Evolutionary conservation across 148 eudicot genomes (phyloP), one percentile per base, ranked within the genome.

Genomic region (Diospyros lotus): DNA sequence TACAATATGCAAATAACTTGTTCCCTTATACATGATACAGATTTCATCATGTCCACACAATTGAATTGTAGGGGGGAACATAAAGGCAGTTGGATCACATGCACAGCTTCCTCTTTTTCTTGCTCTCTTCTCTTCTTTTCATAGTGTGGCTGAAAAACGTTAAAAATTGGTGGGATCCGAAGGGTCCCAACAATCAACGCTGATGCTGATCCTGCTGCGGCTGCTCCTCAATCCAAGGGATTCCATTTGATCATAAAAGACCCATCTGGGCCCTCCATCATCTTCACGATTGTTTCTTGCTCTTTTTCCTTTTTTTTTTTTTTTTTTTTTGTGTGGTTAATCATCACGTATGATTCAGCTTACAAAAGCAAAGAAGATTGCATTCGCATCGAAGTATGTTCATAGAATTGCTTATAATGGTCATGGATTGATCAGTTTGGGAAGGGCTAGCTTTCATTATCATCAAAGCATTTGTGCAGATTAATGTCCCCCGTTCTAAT

Each of bases 11-110:
- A 28, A 28, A 28, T 28, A 28, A 28, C 28, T 28, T 28, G 28
- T 28, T 28, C 28, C 28, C 28, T 28, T 28, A 28, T 28, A 28
- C 28, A 28, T 28, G 28, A 28, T 28, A 28, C 28, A 28, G 28
- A 28, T 28, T 28, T 28, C 28, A 0, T 28, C 28, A 28, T 28
- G 28, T 28, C 28, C 28, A 28, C 65, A 28, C 4, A 58, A 18
- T 17, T 68, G 79, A 74, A 62, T 73, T 63, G 70, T 68, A 66
- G 84, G 81, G 83, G 85, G 88, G 85, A 83, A 81, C 88, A 85
- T 56, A 83, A 87, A 87, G 87, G 90, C 85, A 83, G 88, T 83
- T 83, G 80, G 87, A 75, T 87, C 90, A 85, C 90, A 87, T 87
- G 90, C 82, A 79, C 68, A 77, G 83, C 86, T 78, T 86, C 86